Percentiles rank a stretch among this genome's conserved stretches.
Conservation (phyloP, 306 rosid genomes). For the Amphicarpaea edgeworthii region DNA sequence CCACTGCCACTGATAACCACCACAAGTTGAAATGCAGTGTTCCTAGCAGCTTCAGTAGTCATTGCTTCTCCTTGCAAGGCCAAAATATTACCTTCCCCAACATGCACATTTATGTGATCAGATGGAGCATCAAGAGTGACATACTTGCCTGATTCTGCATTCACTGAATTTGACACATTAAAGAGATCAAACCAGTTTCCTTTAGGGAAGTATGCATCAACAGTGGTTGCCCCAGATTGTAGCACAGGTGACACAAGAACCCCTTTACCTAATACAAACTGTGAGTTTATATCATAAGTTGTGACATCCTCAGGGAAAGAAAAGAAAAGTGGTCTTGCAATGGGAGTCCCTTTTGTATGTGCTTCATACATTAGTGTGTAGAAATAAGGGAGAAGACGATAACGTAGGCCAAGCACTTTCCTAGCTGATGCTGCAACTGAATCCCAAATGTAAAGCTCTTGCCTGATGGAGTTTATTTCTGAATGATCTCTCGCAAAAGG, state of each 20-base stretch:
- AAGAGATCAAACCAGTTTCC: slow-evolving; percentile 95
- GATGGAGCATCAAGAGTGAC: slow-evolving; percentile 71
- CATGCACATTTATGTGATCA: slow-evolving; percentile 81
- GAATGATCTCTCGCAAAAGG: slow-evolving; percentile 96
- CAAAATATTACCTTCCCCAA: slow-evolving; percentile 78
- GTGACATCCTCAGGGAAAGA: slow-evolving; percentile 81
- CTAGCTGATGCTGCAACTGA: slow-evolving; percentile 83
- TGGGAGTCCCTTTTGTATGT: slow-evolving; percentile 73
- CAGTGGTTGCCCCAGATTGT: slow-evolving; percentile 58
- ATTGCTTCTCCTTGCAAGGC: slow-evolving; percentile 79
- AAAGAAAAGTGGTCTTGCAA: slow-evolving; percentile 89
- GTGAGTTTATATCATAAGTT: slow-evolving; percentile 74
- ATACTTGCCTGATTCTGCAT: slow-evolving; percentile 54
- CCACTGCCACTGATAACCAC: slow-evolving; percentile 53
- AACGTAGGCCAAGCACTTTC: slow-evolving; percentile 85
- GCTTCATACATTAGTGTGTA: slow-evolving; percentile 89
- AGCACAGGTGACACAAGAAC: slow-evolving; percentile 83
- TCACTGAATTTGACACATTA: slow-evolving; percentile 66
- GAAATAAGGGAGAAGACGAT: slow-evolving; percentile 81
- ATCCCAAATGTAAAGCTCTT: slow-evolving; percentile 90
- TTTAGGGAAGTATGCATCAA: slow-evolving; percentile 78
- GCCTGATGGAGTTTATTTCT: slow-evolving; percentile 47
- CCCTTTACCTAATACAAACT: slow-evolving; percentile 77
- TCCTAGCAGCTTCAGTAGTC: slow-evolving; percentile 57
- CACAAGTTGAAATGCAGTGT: slow-evolving; percentile 70